These are phyloP conservation scores for Lactarius psammicola DNA, from an alignment of 768 basidiomycete genomes.

Conservation along the genomic window DNA sequence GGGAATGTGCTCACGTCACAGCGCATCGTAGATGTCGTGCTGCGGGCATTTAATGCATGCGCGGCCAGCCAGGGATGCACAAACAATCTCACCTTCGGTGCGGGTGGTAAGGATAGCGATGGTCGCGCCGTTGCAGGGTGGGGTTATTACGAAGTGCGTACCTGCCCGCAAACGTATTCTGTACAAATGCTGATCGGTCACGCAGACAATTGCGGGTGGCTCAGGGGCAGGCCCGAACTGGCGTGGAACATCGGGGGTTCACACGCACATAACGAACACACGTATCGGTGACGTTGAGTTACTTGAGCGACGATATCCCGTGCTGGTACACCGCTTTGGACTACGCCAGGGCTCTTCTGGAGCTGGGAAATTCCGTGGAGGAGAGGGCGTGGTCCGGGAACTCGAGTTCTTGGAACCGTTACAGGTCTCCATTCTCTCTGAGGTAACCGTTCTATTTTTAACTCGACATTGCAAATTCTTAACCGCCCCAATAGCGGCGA, in stretches of 20 bases:
- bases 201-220: slow-evolving; percentile 89
- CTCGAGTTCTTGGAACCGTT: slow-evolving; percentile 78
- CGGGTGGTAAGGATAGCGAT: slow-evolving; percentile 81
- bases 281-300: slow-evolving; percentile 93
- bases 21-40: slow-evolving; percentile 90
- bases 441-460: slow-evolving; percentile 46
- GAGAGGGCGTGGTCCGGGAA: slow-evolving; percentile 82
- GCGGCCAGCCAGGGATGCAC: slow-evolving; percentile 94
- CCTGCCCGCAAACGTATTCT: slow-evolving; percentile 3
- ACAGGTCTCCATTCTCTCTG: slow-evolving; percentile 86
- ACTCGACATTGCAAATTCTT: slow-evolving; percentile 2
- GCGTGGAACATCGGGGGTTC: slow-evolving; percentile 92
- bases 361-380: slow-evolving; percentile 69
- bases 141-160: slow-evolving; percentile 81
- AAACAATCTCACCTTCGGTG: slow-evolving; percentile 89
- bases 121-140: slow-evolving; percentile 76
- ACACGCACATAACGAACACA: slow-evolving; percentile 92
- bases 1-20: slow-evolving; percentile 92
- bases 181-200: slow-evolving; percentile 4
- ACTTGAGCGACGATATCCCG: slow-evolving; percentile 89
- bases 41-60: slow-evolving; percentile 88
- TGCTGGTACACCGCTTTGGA: slow-evolving; percentile 83
- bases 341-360: slow-evolving; percentile 70
- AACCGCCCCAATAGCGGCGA: slow-evolving; percentile 52
- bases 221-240: slow-evolving; percentile 86